Evolutionary conservation across 2,329 filamentous ascomycete species (phyloP), one percentile per base, ranked within the genome.

Genomic region (Gliomastix tumulicola): DNA sequence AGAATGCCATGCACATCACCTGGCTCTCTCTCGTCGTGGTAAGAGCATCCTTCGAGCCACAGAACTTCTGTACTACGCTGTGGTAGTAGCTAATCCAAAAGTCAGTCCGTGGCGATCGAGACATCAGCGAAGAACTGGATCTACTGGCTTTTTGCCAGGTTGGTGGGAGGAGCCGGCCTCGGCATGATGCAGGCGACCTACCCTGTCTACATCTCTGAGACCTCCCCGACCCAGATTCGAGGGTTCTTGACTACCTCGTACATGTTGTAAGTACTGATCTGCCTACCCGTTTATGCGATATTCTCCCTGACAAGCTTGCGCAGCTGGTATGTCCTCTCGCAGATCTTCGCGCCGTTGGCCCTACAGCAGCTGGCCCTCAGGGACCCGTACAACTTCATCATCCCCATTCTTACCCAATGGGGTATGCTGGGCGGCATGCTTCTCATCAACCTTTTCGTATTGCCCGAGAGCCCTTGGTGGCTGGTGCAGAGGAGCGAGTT

Each of bases 321-420:
- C 60, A 16, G 66, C 78, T 38, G 86, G 84, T 2, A 62, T 57
- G 20, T 94, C 30, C 19, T 25, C 8, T 35, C 37, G 8, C 37
- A 39, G 6, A 39, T 39, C 25, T 39, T 39, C 15, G 22, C 37
- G 12, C 37, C 37, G 2, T 36, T 39, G 25, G 37, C 37, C 21
- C 27, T 39, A 20, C 32, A 25, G 30, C 32, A 39, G 22, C 25
- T 39, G 23, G 21, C 22, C 37, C 30, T 15, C 37, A 32, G 13
- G 15, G 37, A 39, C 20, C 37, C 37, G 19, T 39, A 39, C 21
- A 39, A 39, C 32, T 39, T 35, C 12, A 35, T 30, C 22, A 32
- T 31, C 4, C 33, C 37, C 4, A 39, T 39, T 13, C 27, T 18
- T 9, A 39, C 37, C 3, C 37, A 39, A 32, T 39, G 37, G 37